Evolutionary conservation across 768 basidiomycete genomes (phyloP).

Genomic region (Coprinellus micaceus): DNA sequence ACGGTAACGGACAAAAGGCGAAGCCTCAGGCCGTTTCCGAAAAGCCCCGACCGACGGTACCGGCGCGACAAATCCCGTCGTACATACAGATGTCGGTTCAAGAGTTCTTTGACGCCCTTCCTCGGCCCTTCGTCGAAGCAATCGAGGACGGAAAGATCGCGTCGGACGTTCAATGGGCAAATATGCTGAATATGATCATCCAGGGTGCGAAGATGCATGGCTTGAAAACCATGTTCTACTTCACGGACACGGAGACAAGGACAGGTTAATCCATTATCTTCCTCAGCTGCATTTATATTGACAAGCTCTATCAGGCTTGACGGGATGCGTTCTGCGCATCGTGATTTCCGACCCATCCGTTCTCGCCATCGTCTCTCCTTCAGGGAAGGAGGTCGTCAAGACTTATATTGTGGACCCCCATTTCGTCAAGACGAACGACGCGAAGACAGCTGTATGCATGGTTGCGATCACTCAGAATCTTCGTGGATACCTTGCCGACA

Average conservation of each 20-base stretch:
- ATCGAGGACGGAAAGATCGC: conserved; percentile 41
- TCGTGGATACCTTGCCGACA: conserved; percentile 53
- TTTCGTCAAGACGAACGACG: conserved; percentile 59
- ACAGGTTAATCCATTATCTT: conserved; percentile 36
- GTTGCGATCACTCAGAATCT: conserved; percentile 62
- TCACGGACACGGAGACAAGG: conserved; percentile 35
- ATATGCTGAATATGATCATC: conserved; percentile 48
- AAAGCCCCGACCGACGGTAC: not conserved
- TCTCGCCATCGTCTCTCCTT: conserved; percentile 48
- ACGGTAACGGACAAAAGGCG: conserved; percentile 47
- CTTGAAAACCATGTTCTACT: conserved; percentile 39
- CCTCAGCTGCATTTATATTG: not conserved
- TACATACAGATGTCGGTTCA: conserved; percentile 32
- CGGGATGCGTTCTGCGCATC: not conserved
- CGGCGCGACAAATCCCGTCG: not conserved
- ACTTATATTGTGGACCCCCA: conserved; percentile 63
- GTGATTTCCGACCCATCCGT: not conserved
- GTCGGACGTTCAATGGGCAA: conserved; percentile 50
- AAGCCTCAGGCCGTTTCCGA: conserved; percentile 21
- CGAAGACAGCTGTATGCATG: conserved; percentile 66
- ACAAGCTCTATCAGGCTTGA: conserved; percentile 21
- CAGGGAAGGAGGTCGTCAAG: conserved; percentile 43
- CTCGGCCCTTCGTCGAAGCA: conserved; percentile 57
- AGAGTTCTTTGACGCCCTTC: conserved; percentile 60
- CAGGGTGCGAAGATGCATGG: conserved; percentile 52